Percentiles rank a stretch among this genome's conserved stretches.
Evolutionary conservation across 192 early-diverging fungal genomes (phyloP).

Genomic region (Martensiomyces pterosporus): DNA sequence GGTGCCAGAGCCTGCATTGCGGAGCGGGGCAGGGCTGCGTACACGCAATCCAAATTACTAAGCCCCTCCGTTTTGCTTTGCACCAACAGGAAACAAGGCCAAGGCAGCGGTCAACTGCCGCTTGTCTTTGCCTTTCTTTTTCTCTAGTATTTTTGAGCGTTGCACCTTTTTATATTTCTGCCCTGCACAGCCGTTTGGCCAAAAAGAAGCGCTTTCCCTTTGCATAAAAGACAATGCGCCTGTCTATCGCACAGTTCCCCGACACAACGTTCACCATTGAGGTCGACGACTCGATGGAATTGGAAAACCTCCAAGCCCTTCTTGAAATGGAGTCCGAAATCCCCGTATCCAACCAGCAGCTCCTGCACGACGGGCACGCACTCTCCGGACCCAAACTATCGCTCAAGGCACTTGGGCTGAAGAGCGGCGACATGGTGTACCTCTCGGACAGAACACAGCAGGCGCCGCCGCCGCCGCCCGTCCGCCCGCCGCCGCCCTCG

Average conservation of each 20-base stretch:
- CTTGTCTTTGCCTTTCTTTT: too few species aligned
- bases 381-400: conserved; percentile 61
- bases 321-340: conserved; percentile 80
- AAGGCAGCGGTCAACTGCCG: too few species aligned
- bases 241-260: conserved; percentile 23
- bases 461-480: conserved; percentile 1
- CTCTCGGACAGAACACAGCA: conserved; percentile 38
- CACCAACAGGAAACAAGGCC: too few species aligned
- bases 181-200: too few species aligned
- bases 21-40: too few species aligned
- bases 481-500: conserved; percentile 6
- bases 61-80: too few species aligned
- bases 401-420: conserved; percentile 61
- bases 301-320: conserved; percentile 75
- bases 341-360: conserved; percentile 55
- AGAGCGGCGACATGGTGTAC: conserved; percentile 71
- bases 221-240: too few species aligned
- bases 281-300: conserved; percentile 68
- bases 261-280: conserved; percentile 51
- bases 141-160: too few species aligned
- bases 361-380: conserved; percentile 64
- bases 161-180: too few species aligned
- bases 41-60: too few species aligned
- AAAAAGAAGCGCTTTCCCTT: too few species aligned
- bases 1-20: too few species aligned